Conservation (phyloP, 208 protist genomes). For the Acanthamoeba sp. region DNA sequence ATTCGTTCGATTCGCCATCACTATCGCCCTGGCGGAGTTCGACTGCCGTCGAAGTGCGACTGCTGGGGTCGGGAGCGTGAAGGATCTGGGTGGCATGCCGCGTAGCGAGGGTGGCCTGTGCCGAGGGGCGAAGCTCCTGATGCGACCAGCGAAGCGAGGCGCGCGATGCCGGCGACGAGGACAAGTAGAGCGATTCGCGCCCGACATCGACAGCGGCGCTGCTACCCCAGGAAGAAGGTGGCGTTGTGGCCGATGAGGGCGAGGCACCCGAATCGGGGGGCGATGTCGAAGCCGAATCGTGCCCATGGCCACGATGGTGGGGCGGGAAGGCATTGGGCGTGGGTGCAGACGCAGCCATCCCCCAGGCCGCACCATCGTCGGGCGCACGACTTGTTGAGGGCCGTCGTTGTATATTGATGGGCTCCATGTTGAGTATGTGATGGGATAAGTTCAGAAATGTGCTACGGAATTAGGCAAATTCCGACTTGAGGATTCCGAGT, state of each 20-base stretch:
- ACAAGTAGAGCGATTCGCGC: constrained; percentile 3
- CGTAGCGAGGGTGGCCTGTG: constrained; percentile 21
- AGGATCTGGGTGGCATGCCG: constrained; percentile 39
- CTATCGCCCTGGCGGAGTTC: constrained; percentile 29
- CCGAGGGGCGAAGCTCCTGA: constrained; percentile 11
- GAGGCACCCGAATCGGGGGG: background rate
- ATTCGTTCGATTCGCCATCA: background rate
- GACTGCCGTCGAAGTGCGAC: background rate
- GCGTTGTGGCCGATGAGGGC: background rate
- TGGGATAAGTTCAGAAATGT: no score
- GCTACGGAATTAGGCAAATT: background rate
- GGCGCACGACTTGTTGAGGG: background rate
- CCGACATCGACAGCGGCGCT: background rate
- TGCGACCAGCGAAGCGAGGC: constrained; percentile 15
- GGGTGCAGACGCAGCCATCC: background rate
- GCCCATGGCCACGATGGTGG: background rate
- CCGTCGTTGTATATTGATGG: constrained; percentile 1
- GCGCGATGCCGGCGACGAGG: background rate
- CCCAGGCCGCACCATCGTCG: background rate
- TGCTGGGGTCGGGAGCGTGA: background rate
- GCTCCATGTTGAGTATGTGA: background rate
- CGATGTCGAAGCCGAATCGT: background rate
- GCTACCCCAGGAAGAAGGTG: background rate
- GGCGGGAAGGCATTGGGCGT: background rate
- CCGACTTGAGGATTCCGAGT: no score